Base-by-base conservation (phyloP, 441 rosid genomes). In the Adansonia madagascariensis region DNA sequence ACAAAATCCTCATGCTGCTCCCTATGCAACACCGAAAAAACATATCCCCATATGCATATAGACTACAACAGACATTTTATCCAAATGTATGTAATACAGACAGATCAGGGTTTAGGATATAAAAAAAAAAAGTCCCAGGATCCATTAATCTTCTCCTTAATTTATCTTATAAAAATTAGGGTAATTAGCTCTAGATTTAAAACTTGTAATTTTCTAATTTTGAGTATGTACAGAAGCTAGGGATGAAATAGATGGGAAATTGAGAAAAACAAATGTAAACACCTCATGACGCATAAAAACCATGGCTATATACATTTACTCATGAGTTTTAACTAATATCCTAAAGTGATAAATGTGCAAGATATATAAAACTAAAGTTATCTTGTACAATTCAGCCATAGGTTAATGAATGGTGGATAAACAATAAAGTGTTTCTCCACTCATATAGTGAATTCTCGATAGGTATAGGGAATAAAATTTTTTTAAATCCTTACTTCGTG, bases 381-480 rank as follows among this genome's bases (percentile, higher is more conserved):
- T 7, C n/a, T 60, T 55, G 60, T 10, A 49, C 14, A 59, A 12
- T 65, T 66, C 41, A 59, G 46, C 44, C 20, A 24, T 47, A 56
- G 27, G 22, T 11, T 50, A 60, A 49, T 18, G 61, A 73, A 53
- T 6, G 66, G 18, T 61, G 50, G 46, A 41, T n/a, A 56, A 35
- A 68, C 44, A 68, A 61, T 75, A 78, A 74, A 46, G 50, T 41
- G 56, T 60, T 79, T 61, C 64, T 60, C 75, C 82, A 61, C 57
- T 79, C 62, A 61, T 31, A 80, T 5, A 71, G 73, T 46, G n/a
- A 75, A 69, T 14, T 47, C 60, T 67, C 44, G 71, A 77, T 67
- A 61, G 60, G 63, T 9, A 50, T 49, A 24, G 27, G 75, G 57
- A 72, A 73, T 65, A 66, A 35, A 66, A 59, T 46, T 70, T 56